phyloP scores from a whole-genome alignment of 805 yeast genomes.

The Candida berthetii region DNA sequence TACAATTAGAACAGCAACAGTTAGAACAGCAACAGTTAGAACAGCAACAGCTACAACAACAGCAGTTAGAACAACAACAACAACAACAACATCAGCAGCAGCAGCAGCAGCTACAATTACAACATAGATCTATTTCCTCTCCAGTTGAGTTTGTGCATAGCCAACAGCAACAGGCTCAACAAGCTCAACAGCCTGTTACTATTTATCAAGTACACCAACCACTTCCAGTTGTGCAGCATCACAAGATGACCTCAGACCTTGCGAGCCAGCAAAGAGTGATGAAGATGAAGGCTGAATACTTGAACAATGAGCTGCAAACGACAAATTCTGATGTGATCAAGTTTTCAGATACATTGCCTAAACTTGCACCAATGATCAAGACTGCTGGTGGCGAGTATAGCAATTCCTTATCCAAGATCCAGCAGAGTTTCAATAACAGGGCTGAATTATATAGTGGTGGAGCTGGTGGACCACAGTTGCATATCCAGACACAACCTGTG shows the following conservation, averaged over 20 bases:
- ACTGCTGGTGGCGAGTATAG: slow-evolving; percentile 5
- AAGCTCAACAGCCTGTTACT: slow-evolving; percentile 2
- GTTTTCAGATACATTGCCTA: slow-evolving; percentile 18
- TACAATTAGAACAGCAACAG: slow-evolving; percentile 14
- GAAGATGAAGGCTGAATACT: slow-evolving; percentile 10
- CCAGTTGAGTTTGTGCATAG: not conserved
- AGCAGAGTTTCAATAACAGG: slow-evolving; percentile 13
- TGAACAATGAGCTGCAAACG: slow-evolving; percentile 12
- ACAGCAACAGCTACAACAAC: slow-evolving; percentile 16
- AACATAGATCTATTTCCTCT: slow-evolving; percentile 17
- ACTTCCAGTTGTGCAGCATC: not conserved
- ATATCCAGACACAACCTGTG: slow-evolving; percentile 2
- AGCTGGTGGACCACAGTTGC: not conserved
- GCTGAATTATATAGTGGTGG: slow-evolving; percentile 8
- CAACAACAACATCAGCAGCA: slow-evolving; percentile 6
- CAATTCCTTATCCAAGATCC: slow-evolving; percentile 9
- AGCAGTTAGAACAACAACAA: too few species aligned
- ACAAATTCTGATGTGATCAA: slow-evolving; percentile 15
- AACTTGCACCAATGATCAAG: slow-evolving; percentile 15
- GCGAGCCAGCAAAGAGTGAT: slow-evolving; percentile 11
- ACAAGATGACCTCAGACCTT: slow-evolving; percentile 7
- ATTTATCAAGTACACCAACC: slow-evolving; percentile 5
- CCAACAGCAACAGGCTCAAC: slow-evolving; percentile 7
- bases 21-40: slow-evolving; percentile 12
- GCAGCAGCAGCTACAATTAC: slow-evolving; percentile 11